Evolutionary conservation across 768 basidiomycete genomes (phyloP).

Genomic region (Mrakia blollopis): DNA sequence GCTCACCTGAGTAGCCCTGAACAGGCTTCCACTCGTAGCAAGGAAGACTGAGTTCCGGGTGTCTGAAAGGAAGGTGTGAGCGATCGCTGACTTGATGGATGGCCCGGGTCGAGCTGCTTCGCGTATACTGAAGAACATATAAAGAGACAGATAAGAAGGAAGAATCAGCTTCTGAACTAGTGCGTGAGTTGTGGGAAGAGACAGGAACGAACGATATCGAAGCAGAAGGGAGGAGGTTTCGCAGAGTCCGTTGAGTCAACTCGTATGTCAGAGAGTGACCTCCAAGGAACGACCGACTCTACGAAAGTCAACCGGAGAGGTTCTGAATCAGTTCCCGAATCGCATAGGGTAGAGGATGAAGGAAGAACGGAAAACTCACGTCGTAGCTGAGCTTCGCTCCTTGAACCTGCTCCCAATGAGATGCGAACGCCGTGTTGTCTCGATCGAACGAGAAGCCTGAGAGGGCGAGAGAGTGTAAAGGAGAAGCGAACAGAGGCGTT

Average conservation of each 20-base stretch:
- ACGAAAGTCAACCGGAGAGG: slow-evolving; percentile 20
- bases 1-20: slow-evolving; percentile 54
- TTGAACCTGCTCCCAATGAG: slow-evolving; percentile 42
- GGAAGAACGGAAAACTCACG: slow-evolving; percentile 57
- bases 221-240: slow-evolving; percentile 41
- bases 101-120: slow-evolving; percentile 63
- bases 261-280: slow-evolving; percentile 80
- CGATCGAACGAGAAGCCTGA: slow-evolving; percentile 67
- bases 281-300: slow-evolving; percentile 40
- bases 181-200: too few relatives aligned
- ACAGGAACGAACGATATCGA: neutral
- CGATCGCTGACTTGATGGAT: slow-evolving; percentile 73
- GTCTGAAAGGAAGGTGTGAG: slow-evolving; percentile 70
- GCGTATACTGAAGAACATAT: slow-evolving; percentile 57
- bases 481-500: slow-evolving; percentile 47
- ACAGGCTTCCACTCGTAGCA: slow-evolving; percentile 59
- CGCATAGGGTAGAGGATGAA: too few relatives aligned
- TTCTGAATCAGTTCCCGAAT: too few relatives aligned
- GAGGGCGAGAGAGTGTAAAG: slow-evolving; percentile 66
- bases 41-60: slow-evolving; percentile 65
- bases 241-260: slow-evolving; percentile 68
- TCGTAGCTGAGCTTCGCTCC: slow-evolving; percentile 62
- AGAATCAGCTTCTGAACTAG: too few relatives aligned
- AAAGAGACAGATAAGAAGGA: too few relatives aligned
- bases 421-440: slow-evolving; percentile 71